phyloP scores from a whole-genome alignment of 192 early-diverging fungal species.

The Coemansia sp. region DNA sequence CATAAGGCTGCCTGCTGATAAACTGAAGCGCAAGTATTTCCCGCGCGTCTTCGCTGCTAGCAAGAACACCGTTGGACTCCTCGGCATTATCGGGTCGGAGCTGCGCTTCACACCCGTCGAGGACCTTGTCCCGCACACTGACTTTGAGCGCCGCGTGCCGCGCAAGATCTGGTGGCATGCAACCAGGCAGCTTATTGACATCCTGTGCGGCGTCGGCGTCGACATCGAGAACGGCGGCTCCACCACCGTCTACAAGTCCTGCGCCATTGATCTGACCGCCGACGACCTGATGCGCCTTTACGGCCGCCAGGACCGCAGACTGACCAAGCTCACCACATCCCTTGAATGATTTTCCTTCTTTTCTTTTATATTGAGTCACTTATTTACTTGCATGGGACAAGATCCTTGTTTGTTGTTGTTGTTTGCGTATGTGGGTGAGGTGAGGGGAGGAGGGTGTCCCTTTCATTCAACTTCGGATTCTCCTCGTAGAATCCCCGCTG shows the following conservation, averaged over 20 bases:
- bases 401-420: neutral
- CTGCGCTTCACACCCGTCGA: slow-evolving; percentile 72
- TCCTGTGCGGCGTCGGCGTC: slow-evolving; percentile 61
- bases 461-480: too few relatives aligned
- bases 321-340: slow-evolving; percentile 31
- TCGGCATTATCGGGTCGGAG: slow-evolving; percentile 78
- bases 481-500: too few relatives aligned
- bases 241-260: slow-evolving; percentile 45
- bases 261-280: slow-evolving; percentile 53
- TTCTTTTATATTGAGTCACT: neutral
- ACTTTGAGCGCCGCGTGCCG: slow-evolving; percentile 77
- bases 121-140: slow-evolving; percentile 67
- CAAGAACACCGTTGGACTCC: slow-evolving; percentile 65
- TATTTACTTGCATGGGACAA: neutral
- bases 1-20: slow-evolving; percentile 29
- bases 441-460: too few relatives aligned
- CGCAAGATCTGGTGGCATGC: slow-evolving; percentile 70
- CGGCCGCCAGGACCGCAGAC: slow-evolving; percentile 36
- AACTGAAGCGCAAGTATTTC: slow-evolving; percentile 51
- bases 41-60: slow-evolving; percentile 63
- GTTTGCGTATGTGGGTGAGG: too few relatives aligned
- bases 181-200: slow-evolving; percentile 60
- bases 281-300: slow-evolving; percentile 53
- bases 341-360: neutral
- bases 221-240: slow-evolving; percentile 48